These are phyloP conservation scores for Trichoderma simmonsii DNA, from an alignment of 2,329 filamentous ascomycete genomes.

Conservation along the genomic window DNA sequence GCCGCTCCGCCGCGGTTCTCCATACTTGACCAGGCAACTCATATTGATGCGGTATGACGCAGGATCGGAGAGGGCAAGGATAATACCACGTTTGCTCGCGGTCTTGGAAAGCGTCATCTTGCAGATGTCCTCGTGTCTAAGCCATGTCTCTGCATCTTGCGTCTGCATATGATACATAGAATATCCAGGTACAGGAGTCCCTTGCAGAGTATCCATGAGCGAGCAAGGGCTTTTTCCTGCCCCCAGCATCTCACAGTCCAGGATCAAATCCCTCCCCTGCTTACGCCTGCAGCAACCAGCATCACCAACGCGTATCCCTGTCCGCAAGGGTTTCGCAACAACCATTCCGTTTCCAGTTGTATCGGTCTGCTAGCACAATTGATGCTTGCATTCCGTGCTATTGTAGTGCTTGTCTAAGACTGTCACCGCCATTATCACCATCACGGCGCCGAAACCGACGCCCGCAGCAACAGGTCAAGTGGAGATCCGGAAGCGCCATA, in stretches of 20 bases:
- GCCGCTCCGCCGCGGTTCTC: neutral
- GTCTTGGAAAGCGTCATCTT: neutral
- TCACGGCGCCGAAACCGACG: neutral
- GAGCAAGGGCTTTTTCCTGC: neutral
- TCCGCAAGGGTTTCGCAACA: neutral
- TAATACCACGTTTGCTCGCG: neutral
- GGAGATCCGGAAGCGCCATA: neutral
- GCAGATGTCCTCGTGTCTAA: neutral
- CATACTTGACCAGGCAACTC: neutral
- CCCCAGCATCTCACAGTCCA: neutral
- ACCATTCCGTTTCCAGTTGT: neutral
- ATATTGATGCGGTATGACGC: neutral
- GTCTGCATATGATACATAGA: neutral
- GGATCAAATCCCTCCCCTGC: neutral
- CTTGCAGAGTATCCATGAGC: neutral
- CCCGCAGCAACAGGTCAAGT: neutral
- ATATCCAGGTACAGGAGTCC: neutral
- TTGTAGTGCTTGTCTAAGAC: neutral
- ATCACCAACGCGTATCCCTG: conserved; percentile 1
- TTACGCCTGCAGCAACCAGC: neutral
- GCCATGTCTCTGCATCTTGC: neutral
- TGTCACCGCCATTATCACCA: neutral
- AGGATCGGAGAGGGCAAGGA: neutral
- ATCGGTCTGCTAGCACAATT: neutral
- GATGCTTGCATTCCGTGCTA: neutral